Percentiles rank a stretch among this genome's conserved stretches.
These are phyloP conservation scores for Micromonas commoda DNA, from an alignment of 139 green algal species.

Conservation along the genomic window DNA sequence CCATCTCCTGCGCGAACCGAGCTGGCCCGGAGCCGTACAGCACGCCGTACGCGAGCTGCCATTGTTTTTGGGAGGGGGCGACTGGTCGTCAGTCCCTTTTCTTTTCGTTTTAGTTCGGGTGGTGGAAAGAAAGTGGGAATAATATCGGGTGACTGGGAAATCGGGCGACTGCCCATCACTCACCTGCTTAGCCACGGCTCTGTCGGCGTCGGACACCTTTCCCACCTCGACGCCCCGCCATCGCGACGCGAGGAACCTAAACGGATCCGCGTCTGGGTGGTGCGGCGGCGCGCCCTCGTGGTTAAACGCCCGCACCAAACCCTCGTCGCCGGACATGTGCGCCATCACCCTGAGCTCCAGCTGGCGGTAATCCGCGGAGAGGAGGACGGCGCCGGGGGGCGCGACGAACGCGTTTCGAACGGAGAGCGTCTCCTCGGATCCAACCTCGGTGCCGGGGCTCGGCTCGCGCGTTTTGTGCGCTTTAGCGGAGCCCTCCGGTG, in stretches of 20 bases:
- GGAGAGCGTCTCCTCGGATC: background rate
- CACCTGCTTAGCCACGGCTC: background rate
- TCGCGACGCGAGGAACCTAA: background rate
- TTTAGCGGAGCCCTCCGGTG: no score
- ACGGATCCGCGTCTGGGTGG: background rate
- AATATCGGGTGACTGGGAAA: no score
- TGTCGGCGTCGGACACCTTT: background rate
- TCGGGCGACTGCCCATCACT: no score
- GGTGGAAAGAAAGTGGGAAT: no score
- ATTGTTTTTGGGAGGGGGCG: no score
- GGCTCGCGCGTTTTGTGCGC: no score
- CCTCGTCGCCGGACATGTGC: slow-evolving; percentile 50
- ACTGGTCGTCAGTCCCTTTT: no score
- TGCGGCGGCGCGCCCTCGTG: background rate
- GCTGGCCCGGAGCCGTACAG: background rate
- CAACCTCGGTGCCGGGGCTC: background rate
- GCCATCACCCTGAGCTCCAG: slow-evolving; percentile 80
- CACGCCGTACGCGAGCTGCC: no score
- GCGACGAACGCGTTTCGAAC: slow-evolving; percentile 6
- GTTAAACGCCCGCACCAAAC: slow-evolving; percentile 2
- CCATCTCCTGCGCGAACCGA: background rate
- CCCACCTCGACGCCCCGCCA: background rate
- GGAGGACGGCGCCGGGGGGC: background rate
- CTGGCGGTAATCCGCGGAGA: slow-evolving; percentile 61
- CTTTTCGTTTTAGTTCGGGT: no score